Conservation (phyloP, 1,284 basidiomycete species). For the Exobasidium cylindrosporum region DNA sequence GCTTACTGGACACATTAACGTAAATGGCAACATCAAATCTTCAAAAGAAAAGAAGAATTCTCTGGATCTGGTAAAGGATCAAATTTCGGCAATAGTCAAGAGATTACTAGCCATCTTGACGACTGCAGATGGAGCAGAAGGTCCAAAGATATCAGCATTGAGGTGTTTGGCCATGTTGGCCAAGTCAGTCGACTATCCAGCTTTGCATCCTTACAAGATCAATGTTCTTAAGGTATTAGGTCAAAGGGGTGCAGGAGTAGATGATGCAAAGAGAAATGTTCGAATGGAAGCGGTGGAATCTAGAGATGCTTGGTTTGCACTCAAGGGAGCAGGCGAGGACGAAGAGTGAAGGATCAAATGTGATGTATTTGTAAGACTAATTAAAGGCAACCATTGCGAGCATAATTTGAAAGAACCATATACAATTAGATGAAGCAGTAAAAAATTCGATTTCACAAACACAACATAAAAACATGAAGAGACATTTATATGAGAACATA, state of each 20-base stretch:
- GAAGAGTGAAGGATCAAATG: slow-evolving; percentile 1
- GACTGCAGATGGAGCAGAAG: slow-evolving; percentile 52
- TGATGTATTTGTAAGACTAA: no score
- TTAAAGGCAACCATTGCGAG: no score
- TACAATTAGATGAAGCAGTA: not conserved
- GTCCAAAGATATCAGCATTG: slow-evolving; percentile 72
- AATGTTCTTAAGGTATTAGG: slow-evolving; percentile 72
- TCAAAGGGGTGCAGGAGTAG: slow-evolving; percentile 28
- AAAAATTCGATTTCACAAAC: not conserved
- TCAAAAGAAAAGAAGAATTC: slow-evolving; percentile 4
- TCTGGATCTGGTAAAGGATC: slow-evolving; percentile 18
- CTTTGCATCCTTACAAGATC: slow-evolving; percentile 71
- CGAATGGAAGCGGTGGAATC: slow-evolving; percentile 39
- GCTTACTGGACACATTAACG: slow-evolving; percentile 69
- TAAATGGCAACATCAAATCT: slow-evolving; percentile 58
- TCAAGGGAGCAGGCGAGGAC: slow-evolving; percentile 5
- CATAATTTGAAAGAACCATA: no score
- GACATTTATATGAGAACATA: no score
- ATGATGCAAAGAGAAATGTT: slow-evolving; percentile 38
- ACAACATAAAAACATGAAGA: not conserved
- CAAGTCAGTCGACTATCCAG: slow-evolving; percentile 70
- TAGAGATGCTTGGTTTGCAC: slow-evolving; percentile 10
- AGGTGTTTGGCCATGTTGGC: slow-evolving; percentile 72
- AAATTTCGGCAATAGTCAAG: slow-evolving; percentile 5
- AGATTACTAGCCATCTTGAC: slow-evolving; percentile 1